Base-by-base conservation (phyloP, 2,329 filamentous ascomycete species). In the Paecilomyces sp. region DNA sequence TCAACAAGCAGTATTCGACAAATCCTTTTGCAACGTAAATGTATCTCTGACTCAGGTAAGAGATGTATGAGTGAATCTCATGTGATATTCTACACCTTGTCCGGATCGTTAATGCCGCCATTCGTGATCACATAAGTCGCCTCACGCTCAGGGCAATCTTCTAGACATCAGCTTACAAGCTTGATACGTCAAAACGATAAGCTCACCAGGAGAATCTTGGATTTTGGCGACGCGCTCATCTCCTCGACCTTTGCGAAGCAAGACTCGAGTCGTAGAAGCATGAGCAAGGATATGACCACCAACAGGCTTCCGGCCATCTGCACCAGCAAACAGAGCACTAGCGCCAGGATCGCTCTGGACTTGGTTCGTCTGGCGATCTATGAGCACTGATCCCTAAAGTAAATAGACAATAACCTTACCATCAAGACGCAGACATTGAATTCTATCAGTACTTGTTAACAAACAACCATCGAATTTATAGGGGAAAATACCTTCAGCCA, bases 201-300 rank as follows among this genome's bases (percentile, higher is more conserved):
- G 67, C 72, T 60, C 70, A 88, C 85, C 85, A 60, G 85, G 85
- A 34, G 84, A 88, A 68, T 88, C 85, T 63, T 86, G 81, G 51
- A 88, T 83, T 74, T 89, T 89, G 2, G 87, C 87, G 55, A 89
- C 87, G 60, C 87, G 80, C 70, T 89, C 87, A 61, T 89, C 87
- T 9, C 86, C 86, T 62, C 87, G 81, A 54, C 87, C 87, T 67
- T 89, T 89, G 9, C 87, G 81, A 60, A 89, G 80, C 11, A 89
- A 76, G 59, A 89, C 80, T 58, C 87, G 80, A 47, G 87, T 89
- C 2, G 86, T 83, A 57, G 85, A 88, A 57, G 86, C 86, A 71
- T 89, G 86, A 41, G 86, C 86, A 31, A 89, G 82, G 58, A 89
- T 83, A 73, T 89, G 86, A 15, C 86, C 87, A 62, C 85, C 85